Conservation (phyloP, 2,329 filamentous ascomycete species). For the Ploettnerulaceae sp. region DNA sequence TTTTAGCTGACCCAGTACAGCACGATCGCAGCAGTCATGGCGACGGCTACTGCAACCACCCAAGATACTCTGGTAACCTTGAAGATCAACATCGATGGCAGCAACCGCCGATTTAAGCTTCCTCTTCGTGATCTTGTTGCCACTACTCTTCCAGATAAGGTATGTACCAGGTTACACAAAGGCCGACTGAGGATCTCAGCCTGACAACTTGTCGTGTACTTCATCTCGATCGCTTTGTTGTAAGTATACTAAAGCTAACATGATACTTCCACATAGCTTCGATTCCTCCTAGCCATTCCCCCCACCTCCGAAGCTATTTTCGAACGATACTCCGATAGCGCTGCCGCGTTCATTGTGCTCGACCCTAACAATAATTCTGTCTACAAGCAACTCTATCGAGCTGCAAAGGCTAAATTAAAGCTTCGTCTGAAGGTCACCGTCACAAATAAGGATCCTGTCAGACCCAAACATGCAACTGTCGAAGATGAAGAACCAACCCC, state of each 20-base stretch:
- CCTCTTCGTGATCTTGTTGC: constrained; percentile 79
- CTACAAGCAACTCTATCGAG: constrained; percentile 95
- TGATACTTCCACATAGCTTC: constrained; percentile 51
- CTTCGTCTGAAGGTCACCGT: constrained; percentile 75
- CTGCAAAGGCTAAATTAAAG: constrained; percentile 97
- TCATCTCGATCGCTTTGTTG: background rate
- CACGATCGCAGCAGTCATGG: constrained; percentile 30
- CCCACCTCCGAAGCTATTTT: constrained; percentile 60
- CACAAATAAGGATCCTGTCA: constrained; percentile 33
- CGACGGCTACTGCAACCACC: constrained; percentile 30
- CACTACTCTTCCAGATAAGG: constrained; percentile 72
- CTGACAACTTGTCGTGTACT: constrained; percentile 8
- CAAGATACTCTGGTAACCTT: constrained; percentile 75
- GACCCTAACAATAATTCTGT: constrained; percentile 72
- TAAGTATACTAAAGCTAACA: constrained; percentile 21
- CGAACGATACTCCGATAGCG: constrained; percentile 94
- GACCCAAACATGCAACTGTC: constrained; percentile 40
- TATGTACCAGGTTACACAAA: constrained; percentile 44
- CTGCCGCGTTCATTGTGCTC: constrained; percentile 72
- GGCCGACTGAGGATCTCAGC: constrained; percentile 18
- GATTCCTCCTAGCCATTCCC: constrained; percentile 60
- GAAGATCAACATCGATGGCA: constrained; percentile 76
- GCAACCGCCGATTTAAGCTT: constrained; percentile 80
- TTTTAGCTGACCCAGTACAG: constrained; percentile 25
- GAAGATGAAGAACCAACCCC: constrained; percentile 42